Base-by-base conservation (phyloP, 2,329 filamentous ascomycete species). In the Sclerotinia minor region DNA sequence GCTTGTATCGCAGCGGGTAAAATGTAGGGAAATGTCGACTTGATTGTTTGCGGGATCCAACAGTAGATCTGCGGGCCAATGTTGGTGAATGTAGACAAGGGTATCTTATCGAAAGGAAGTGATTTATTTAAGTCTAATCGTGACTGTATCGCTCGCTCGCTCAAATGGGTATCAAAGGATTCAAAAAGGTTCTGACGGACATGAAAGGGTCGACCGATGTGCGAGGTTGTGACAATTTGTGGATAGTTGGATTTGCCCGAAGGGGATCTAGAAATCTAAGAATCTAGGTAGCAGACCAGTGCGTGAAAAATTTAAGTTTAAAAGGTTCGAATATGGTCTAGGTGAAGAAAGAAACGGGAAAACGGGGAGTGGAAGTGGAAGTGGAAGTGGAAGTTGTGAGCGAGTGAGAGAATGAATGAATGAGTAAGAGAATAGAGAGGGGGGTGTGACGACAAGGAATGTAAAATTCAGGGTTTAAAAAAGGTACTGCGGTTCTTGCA, bases 261-360 rank as follows among this genome's bases (percentile, higher is more conserved):
- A 61, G 11, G 24, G 32, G 11, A 50, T 38, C 2, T 29, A 11
- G 44, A n/a, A 35, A 65, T 65, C 3, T 29, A 11, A n/a, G 26
- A 35, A 65, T 65, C 53, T 59, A 65, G 64, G 64, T 58, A 58
- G 50, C 53, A 59, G 45, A 65, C 64, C 64, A 65, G 64, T 65
- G 64, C 64, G 58, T 64, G 49, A 53, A 59, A 41, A 15, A 7
- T 29, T 21, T n/a, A 63, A 26, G 15, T 41, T 26, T 63, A 13
- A 5, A 52, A 52, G 26, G 11, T 15, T 21, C n/a, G 45, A 52
- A 63, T 41, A 54, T 19, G 35, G 47, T n/a, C 11, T 15, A 29
- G 35, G 24, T 35, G 35, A 24, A 21, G 49, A 26, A 64, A 24
- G 35, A n/a, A n/a, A n/a, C 41, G 15, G 60, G n/a, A 38, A 15